Conservation (phyloP, 192 early-diverging fungal genomes). For the Paraglomus occultum region DNA sequence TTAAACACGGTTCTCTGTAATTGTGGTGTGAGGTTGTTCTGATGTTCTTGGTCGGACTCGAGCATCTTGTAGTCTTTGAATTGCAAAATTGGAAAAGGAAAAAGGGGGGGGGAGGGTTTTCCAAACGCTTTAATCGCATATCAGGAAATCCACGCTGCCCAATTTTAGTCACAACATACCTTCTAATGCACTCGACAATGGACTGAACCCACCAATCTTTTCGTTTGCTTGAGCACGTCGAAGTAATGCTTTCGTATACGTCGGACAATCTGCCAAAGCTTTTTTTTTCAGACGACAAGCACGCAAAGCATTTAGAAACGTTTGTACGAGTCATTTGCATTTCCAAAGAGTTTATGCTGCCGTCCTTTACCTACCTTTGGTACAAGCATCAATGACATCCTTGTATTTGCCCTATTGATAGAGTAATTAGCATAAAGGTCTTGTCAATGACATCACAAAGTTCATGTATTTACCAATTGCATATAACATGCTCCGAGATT, state of each 20-base stretch:
- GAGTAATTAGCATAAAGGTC: neutral
- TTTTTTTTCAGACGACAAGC: conserved; percentile 27
- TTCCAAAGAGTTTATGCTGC: too few relatives aligned
- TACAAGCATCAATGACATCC: conserved; percentile 42
- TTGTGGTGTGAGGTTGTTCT: conserved; percentile 30
- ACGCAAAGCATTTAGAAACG: conserved; percentile 12
- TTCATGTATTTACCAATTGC: conserved; percentile 42
- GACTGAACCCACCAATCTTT: conserved; percentile 43
- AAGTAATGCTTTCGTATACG: conserved; percentile 56
- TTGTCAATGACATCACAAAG: too few relatives aligned
- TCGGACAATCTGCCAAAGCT: conserved; percentile 53
- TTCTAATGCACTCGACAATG: conserved; percentile 49
- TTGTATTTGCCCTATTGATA: conserved; percentile 35
- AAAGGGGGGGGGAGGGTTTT: neutral
- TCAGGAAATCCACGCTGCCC: neutral
- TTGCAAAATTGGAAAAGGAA: conserved; percentile 28
- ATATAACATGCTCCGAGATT: conserved; percentile 70
- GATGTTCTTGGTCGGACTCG: conserved; percentile 35
- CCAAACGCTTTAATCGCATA: neutral
- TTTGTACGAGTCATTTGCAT: neutral
- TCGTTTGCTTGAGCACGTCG: conserved; percentile 64
- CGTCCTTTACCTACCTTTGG: neutral
- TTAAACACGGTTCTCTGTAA: neutral
- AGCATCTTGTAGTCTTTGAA: conserved; percentile 43
- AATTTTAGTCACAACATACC: conserved; percentile 25